These are phyloP conservation scores for Coprinopsis strossmayeri DNA, from an alignment of 768 basidiomycete species.

Conservation along the genomic window DNA sequence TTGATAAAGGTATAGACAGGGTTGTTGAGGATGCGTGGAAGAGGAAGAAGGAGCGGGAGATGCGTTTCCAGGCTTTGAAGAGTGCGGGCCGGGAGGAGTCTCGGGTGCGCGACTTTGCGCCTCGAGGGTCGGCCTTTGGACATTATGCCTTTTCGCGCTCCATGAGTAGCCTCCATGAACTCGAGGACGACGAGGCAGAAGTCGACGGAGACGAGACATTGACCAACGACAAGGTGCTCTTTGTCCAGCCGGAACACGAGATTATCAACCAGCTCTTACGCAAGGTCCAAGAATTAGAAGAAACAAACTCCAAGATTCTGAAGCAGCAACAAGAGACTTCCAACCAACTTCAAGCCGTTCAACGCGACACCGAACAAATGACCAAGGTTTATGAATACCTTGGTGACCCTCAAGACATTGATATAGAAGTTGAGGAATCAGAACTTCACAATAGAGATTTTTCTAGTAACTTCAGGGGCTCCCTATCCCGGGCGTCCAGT, in stretches of 20 bases:
- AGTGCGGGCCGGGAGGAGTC: conserved; percentile 27
- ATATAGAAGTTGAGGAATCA: conserved; percentile 34
- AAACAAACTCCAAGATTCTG: conserved; percentile 61
- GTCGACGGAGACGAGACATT: conserved; percentile 10
- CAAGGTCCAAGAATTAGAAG: conserved; percentile 75
- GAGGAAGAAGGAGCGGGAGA: conserved; percentile 46
- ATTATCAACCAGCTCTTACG: conserved; percentile 65
- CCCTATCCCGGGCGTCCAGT: background rate
- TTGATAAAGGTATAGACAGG: conserved; percentile 34
- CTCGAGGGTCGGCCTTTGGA: conserved; percentile 39
- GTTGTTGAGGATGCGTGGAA: conserved; percentile 36
- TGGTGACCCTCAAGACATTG: conserved; percentile 44
- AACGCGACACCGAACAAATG: conserved; percentile 67
- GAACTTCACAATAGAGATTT: conserved; percentile 3
- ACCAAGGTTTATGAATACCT: conserved; percentile 64
- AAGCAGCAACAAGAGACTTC: conserved; percentile 59
- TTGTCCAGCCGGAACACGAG: conserved; percentile 36
- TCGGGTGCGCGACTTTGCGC: conserved; percentile 54
- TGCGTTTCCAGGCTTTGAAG: conserved; percentile 48
- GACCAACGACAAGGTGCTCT: background rate
- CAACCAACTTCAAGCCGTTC: conserved; percentile 57
- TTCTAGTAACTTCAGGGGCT: background rate
- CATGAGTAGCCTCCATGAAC: conserved; percentile 6
- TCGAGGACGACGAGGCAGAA: conserved; percentile 13
- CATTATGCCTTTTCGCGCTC: background rate